phyloP scores from a whole-genome alignment of 2,329 filamentous ascomycete genomes.

The Daldinia sp. region DNA sequence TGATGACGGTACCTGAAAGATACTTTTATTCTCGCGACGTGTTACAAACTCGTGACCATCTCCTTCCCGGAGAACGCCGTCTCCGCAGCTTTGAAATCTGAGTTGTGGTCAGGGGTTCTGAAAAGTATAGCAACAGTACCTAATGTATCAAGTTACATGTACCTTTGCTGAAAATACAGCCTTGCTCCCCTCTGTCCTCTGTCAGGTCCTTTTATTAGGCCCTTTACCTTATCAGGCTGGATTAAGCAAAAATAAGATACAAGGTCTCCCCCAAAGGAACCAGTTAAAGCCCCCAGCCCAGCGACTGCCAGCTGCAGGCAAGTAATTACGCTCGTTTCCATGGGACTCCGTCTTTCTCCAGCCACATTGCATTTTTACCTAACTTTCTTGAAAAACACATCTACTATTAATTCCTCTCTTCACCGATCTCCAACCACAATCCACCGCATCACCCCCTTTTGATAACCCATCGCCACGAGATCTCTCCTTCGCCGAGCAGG shows the following conservation, averaged over 20 bases:
- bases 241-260: constrained; percentile 5
- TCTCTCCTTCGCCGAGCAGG: constrained; percentile 50
- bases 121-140: background rate
- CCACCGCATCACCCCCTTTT: constrained; percentile 43
- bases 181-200: too few relatives aligned
- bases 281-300: constrained; percentile 3
- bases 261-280: background rate
- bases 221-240: constrained; percentile 5
- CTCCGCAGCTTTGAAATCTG: background rate
- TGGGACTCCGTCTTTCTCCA: constrained; percentile 38
- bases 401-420: constrained; percentile 39
- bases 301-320: constrained; percentile 26
- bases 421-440: constrained; percentile 47
- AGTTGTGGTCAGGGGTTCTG: constrained; percentile 3
- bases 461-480: constrained; percentile 46
- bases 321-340: constrained; percentile 32
- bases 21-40: constrained; percentile 25
- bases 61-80: constrained; percentile 17
- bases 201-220: too few relatives aligned
- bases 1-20: constrained; percentile 15
- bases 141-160: background rate
- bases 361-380: constrained; percentile 47
- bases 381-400: constrained; percentile 42
- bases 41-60: constrained; percentile 23
- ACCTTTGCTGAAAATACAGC: too few relatives aligned